Conservation (phyloP, 2,329 filamentous ascomycete species). For the Akanthomyces dipterigenus region DNA sequence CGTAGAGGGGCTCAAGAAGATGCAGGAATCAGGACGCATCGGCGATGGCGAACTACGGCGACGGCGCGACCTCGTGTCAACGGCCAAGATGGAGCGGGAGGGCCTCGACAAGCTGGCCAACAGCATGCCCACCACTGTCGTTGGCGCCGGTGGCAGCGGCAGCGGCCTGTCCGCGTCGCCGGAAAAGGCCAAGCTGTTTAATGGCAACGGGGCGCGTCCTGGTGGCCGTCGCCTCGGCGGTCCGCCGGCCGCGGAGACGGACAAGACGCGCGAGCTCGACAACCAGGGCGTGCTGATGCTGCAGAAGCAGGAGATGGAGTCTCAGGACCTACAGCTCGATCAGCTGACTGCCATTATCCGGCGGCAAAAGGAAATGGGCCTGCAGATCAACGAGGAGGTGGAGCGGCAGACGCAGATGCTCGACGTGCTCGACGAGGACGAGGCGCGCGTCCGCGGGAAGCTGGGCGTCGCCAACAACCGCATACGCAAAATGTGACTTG, state of each 20-base stretch:
- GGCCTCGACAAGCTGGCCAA: conserved; percentile 67
- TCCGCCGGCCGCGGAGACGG: conserved; percentile 65
- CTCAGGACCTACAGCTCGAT: conserved; percentile 69
- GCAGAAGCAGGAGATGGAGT: conserved; percentile 65
- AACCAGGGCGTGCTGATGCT: conserved; percentile 68
- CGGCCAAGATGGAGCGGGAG: conserved; percentile 67
- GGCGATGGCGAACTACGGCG: conserved; percentile 71
- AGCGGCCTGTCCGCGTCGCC: conserved; percentile 34
- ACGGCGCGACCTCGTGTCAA: conserved; percentile 61
- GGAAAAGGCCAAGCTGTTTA: conserved; percentile 44
- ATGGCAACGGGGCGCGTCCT: conserved; percentile 14
- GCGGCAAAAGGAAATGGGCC: conserved; percentile 69
- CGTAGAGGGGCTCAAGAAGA: conserved; percentile 55
- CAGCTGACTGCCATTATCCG: conserved; percentile 62
- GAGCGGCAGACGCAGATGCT: conserved; percentile 66
- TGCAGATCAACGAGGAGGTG: conserved; percentile 69
- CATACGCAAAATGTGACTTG: conserved; percentile 55
- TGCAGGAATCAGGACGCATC: conserved; percentile 49
- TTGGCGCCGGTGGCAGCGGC: conserved; percentile 35
- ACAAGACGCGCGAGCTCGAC: conserved; percentile 68
- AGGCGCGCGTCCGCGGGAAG: conserved; percentile 60
- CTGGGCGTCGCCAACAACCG: conserved; percentile 67
- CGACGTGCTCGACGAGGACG: conserved; percentile 58
- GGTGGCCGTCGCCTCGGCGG: conserved; percentile 67
- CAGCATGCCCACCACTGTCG: conserved; percentile 32